Evolutionary conservation across 805 yeast species (phyloP), one percentile per base, ranked within the genome.

Genomic region (Pichia deserticola): DNA sequence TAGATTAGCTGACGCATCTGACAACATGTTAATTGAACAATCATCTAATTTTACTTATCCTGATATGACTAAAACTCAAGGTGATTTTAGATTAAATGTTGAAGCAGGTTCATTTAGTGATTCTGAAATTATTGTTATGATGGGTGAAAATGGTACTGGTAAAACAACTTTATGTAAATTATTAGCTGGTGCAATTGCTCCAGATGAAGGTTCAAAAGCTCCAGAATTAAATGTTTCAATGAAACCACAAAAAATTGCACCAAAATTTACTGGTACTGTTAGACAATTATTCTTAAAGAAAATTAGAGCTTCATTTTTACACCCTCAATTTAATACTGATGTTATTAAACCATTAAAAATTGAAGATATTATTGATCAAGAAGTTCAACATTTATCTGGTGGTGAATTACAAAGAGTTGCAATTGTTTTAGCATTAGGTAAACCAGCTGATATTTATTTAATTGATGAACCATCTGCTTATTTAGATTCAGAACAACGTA

Each of bases 111-210:
- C 85, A 51, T 93, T 92, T 72, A 84, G 95, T 50, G 95, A 93
- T 69, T 87, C 97, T 40, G 99, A 93, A 75, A 93, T 93, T 61
- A 78, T 93, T 62, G 99, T 93, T 51, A 88, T 93, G 97, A 92
- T 93, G 96, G 99, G 99, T 67, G 99, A 93, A 74, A 93, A 93
- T 70, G 99, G 99, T 75, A 93, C 99, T 20, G 99, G 99, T 76
- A 93, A 93, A 75, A 93, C 99, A 40, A 93, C 99, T 13, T 84
- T 93, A 75, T 92, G 97, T 79, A 87, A 86, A 69, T 74, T 93
- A 62, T 76, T 93, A 62, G 98, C 99, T 27, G 99, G 98, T 65
- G 89, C 89, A 30, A 77, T 88, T 58, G 76, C 85, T 45, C 92
- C 99, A 34, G 99, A 93, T 70, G 79, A 78, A 58, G 88, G 88